Evolutionary conservation across 2,329 filamentous ascomycete species (phyloP).

Genomic region (Neonectria hederae): DNA sequence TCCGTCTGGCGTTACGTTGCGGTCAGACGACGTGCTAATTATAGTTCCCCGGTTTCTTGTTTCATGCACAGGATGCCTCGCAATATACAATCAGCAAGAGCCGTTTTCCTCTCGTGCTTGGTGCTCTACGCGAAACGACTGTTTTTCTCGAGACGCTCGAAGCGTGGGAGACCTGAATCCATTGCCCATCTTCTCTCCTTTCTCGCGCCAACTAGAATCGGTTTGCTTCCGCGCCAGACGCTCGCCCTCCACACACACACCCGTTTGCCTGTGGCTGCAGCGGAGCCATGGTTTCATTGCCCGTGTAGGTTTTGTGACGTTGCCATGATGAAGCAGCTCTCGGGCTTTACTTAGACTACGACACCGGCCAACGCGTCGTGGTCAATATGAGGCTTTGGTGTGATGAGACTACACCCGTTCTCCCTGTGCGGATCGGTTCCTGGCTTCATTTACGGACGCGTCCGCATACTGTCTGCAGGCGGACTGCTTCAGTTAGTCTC

Average conservation of each 20-base stretch:
- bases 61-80: too few species aligned
- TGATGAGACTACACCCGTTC: slow-evolving; percentile 1
- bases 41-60: neutral
- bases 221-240: neutral
- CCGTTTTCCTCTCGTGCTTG: neutral
- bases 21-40: neutral
- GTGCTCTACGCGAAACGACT: neutral
- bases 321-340: neutral
- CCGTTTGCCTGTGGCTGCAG: slow-evolving; percentile 13
- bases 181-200: neutral
- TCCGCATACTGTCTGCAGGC: neutral
- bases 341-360: neutral
- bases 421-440: slow-evolving; percentile 5
- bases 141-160: neutral
- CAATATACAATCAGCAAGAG: too few species aligned
- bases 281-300: slow-evolving; percentile 7
- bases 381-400: neutral
- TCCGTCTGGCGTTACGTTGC: neutral
- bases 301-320: slow-evolving; percentile 11
- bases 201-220: neutral
- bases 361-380: neutral
- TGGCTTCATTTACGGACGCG: slow-evolving; percentile 3
- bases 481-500: neutral
- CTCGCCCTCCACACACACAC: slow-evolving; percentile 1
- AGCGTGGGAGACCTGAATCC: neutral